phyloP scores from a whole-genome alignment of 2,329 filamentous ascomycete species.

The Epichloe sibirici region DNA sequence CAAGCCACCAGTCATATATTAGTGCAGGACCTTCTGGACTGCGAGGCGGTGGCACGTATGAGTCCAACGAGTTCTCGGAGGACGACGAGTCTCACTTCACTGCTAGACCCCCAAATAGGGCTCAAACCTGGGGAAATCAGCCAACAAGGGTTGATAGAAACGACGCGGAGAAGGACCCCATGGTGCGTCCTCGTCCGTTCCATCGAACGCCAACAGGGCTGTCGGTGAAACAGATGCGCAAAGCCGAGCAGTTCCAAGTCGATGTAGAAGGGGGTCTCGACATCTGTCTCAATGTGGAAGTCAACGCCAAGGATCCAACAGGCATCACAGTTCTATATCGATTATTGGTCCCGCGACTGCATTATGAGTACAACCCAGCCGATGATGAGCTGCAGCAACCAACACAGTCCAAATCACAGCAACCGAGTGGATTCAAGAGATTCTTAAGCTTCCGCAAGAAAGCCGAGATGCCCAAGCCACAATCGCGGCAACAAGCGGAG shows the following conservation, averaged over 20 bases:
- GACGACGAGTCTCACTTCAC: constrained; percentile 49
- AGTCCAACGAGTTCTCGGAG: constrained; percentile 33
- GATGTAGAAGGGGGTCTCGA: constrained; percentile 77
- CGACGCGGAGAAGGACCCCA: constrained; percentile 9
- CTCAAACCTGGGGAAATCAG: constrained; percentile 18
- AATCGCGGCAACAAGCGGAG: constrained; percentile 7
- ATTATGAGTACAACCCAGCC: constrained; percentile 40
- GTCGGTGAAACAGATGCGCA: constrained; percentile 47
- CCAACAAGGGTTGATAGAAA: constrained; percentile 13
- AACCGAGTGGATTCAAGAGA: constrained; percentile 29
- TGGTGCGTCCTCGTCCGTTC: constrained; percentile 31
- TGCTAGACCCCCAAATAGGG: constrained; percentile 22
- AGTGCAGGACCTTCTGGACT: constrained; percentile 20
- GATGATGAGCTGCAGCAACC: constrained; percentile 20
- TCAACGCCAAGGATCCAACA: constrained; percentile 71
- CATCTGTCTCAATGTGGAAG: constrained; percentile 79
- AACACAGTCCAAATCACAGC: constrained; percentile 13
- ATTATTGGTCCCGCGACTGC: constrained; percentile 69
- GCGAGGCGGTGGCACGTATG: constrained; percentile 28
- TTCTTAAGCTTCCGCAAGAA: constrained; percentile 33
- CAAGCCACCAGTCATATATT: constrained; percentile 10
- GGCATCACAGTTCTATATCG: constrained; percentile 84
- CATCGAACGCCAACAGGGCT: constrained; percentile 60
- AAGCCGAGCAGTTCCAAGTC: constrained; percentile 44
- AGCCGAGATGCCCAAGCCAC: constrained; percentile 10